Percentiles rank a stretch among this genome's conserved stretches.
phyloP scores from a whole-genome alignment of 805 yeast species.

The Suhomyces vadensis region DNA sequence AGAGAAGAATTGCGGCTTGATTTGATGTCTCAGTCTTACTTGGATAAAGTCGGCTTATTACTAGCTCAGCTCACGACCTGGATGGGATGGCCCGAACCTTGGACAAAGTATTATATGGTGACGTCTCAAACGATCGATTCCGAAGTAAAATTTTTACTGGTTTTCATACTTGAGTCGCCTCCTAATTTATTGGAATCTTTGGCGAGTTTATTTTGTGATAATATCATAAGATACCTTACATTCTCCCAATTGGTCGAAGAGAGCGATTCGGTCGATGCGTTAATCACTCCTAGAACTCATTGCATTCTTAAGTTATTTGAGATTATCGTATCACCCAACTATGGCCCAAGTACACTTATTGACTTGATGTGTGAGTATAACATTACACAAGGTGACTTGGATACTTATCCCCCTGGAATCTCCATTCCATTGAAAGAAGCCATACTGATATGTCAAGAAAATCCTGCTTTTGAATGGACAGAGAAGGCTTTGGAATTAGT shows the following conservation, averaged over 20 bases:
- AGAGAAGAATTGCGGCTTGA: slow-evolving; percentile 74
- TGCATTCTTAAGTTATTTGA: slow-evolving; percentile 63
- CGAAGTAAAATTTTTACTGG: slow-evolving; percentile 43
- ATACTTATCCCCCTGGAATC: slow-evolving; percentile 74
- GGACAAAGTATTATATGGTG: slow-evolving; percentile 59
- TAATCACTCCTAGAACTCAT: slow-evolving; percentile 66
- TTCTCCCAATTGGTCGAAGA: slow-evolving; percentile 71
- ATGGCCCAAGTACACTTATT: slow-evolving; percentile 54
- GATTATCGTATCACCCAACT: slow-evolving; percentile 54
- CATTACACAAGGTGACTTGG: slow-evolving; percentile 52
- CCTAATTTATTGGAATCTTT: slow-evolving; percentile 62
- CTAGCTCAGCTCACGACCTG: slow-evolving; percentile 62
- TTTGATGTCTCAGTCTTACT: slow-evolving; percentile 37
- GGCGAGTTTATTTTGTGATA: slow-evolving; percentile 46
- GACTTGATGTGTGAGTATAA: slow-evolving; percentile 61
- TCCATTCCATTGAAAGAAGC: slow-evolving; percentile 66
- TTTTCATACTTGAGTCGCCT: slow-evolving; percentile 51
- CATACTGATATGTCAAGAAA: slow-evolving; percentile 53
- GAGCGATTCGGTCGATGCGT: slow-evolving; percentile 54
- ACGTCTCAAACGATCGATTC: slow-evolving; percentile 36
- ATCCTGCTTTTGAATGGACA: slow-evolving; percentile 50
- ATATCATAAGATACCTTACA: slow-evolving; percentile 56
- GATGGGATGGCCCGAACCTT: slow-evolving; percentile 72
- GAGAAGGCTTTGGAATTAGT: slow-evolving; percentile 52
- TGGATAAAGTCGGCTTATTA: slow-evolving; percentile 49